These are phyloP conservation scores for Lojkania enalia DNA, from an alignment of 2,329 filamentous ascomycete species.

Conservation along the genomic window DNA sequence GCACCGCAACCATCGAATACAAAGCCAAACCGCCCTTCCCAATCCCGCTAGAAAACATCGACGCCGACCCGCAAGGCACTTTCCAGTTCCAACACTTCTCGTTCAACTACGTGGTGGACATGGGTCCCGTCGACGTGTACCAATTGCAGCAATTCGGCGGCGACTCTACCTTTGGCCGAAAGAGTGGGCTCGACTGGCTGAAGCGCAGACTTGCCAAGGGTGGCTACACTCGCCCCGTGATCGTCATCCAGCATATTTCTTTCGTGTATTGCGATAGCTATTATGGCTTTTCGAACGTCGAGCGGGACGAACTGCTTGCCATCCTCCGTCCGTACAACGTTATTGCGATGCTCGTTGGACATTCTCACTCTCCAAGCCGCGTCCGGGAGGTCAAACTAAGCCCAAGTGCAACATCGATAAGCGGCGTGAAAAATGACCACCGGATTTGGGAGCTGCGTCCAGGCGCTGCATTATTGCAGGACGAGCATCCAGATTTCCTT, in stretches of 20 bases:
- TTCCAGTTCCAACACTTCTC: neutral
- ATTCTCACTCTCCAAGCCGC: neutral
- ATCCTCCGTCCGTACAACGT: conserved; percentile 4
- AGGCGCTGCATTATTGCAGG: neutral
- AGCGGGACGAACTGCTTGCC: neutral
- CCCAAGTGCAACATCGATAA: neutral
- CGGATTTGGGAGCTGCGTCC: neutral
- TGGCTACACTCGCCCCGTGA: conserved; percentile 3
- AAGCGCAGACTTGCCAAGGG: conserved; percentile 4
- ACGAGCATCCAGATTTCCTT: too few species aligned
- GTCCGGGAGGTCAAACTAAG: neutral
- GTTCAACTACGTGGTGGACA: conserved; percentile 5
- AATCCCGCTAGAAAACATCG: neutral
- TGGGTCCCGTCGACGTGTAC: conserved; percentile 6
- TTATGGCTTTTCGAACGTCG: neutral
- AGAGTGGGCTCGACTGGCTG: conserved; percentile 6
- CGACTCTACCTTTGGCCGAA: neutral
- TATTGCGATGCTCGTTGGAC: conserved; percentile 2
- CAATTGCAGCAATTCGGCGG: conserved; percentile 5
- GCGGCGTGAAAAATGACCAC: neutral
- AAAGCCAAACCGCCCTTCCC: neutral
- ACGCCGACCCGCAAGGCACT: neutral
- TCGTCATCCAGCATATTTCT: conserved; percentile 4
- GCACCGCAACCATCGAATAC: neutral
- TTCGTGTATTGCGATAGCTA: too few species aligned